Conservation (phyloP, 164 flowering plant species). For the grape (Vitis vinifera) region ASM3070453v1 NC_081805.1:9893501-9894000, state of each 20-base stretch:
- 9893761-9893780: background rate
- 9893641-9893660: constrained; percentile 48
- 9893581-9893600: background rate
- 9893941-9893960: constrained; percentile 52
- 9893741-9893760: background rate
- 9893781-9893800: constrained; percentile 81
- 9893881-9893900: constrained; percentile 85
- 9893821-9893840: constrained; percentile 72
- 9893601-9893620: constrained; percentile 70
- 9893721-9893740: constrained; percentile 1
- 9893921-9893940: constrained; percentile 54
- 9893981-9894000: constrained; percentile 1
- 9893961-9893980: constrained; percentile 34
- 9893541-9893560: background rate
- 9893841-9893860: constrained; percentile 78
- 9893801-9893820: constrained; percentile 58
- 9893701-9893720: background rate
- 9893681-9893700: constrained; percentile 80
- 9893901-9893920: constrained; percentile 61
- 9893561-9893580: background rate
- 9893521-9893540: no score
- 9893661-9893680: constrained; percentile 96
- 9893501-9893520: no score
- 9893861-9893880: constrained; percentile 60
- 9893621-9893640: constrained; percentile 70